Evolutionary conservation across 2,329 filamentous ascomycete species (phyloP).

Genomic region (Fusarium siculi): DNA sequence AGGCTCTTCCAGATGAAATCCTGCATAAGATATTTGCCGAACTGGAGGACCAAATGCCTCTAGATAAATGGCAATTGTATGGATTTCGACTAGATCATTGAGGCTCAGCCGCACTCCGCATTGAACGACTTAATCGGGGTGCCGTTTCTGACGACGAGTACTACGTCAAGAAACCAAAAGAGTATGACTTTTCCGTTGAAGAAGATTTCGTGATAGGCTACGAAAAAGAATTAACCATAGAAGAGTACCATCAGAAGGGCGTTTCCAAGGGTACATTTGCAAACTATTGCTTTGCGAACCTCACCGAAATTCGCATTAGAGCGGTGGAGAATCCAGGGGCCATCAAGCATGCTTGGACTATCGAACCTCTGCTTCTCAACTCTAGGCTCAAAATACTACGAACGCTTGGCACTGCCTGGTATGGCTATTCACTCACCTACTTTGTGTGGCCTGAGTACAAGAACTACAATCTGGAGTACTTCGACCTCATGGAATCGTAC

Average conservation of each 20-base stretch:
- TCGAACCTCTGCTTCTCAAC: neutral
- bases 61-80: conserved; percentile 5
- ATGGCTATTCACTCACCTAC: accelerated
- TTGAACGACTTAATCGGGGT: too few species aligned
- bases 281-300: neutral
- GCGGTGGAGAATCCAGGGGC: accelerated
- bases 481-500: neutral
- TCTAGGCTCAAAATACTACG: neutral
- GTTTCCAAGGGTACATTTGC: accelerated
- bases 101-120: neutral
- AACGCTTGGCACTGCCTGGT: neutral
- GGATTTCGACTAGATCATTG: neutral
- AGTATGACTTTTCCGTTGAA: neutral
- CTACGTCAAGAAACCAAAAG: too few species aligned
- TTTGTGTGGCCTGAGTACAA: neutral
- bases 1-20: neutral
- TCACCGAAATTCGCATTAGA: conserved; percentile 8
- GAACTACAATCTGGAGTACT: neutral
- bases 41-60: neutral
- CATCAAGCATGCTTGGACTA: neutral
- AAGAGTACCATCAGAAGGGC: neutral
- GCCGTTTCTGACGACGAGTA: too few species aligned
- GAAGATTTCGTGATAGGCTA: neutral
- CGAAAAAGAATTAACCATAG: accelerated
- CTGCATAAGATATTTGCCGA: neutral